Conservation (phyloP, 169 alveolate species). For the Eimeria falciformis region DNA sequence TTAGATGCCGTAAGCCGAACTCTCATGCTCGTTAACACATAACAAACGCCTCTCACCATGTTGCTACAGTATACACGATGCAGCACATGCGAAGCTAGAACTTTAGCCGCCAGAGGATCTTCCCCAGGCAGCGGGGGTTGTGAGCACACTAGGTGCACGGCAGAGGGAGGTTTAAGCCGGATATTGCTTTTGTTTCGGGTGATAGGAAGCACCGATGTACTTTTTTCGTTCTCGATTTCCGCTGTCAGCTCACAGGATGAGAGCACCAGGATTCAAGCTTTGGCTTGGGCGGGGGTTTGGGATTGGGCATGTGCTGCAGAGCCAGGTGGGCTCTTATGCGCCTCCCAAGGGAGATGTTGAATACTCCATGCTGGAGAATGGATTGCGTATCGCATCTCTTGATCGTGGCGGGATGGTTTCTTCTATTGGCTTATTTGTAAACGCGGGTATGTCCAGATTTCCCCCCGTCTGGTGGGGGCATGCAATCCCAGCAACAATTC, state of each 20-base stretch:
- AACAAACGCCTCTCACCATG: too few species aligned
- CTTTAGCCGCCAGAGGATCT: too few species aligned
- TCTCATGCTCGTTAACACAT: too few species aligned
- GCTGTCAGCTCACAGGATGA: not conserved
- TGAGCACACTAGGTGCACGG: too few species aligned
- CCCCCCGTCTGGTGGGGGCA: not conserved
- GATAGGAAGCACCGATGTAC: too few species aligned
- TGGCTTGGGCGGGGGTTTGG: not conserved
- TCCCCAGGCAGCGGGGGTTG: too few species aligned
- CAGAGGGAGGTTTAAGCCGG: too few species aligned
- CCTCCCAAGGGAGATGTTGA: slow-evolving; percentile 74
- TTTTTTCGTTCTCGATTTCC: too few species aligned
- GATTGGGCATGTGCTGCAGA: not conserved
- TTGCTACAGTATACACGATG: too few species aligned
- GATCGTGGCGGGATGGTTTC: slow-evolving; percentile 80
- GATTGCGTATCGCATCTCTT: slow-evolving; percentile 86
- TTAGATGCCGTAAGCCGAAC: slow-evolving; percentile 69
- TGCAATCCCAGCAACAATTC: too few species aligned
- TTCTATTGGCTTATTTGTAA: slow-evolving; percentile 75
- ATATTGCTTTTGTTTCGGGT: too few species aligned
- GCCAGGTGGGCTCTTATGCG: not conserved
- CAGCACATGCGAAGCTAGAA: too few species aligned
- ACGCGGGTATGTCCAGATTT: not conserved
- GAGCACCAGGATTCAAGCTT: not conserved
- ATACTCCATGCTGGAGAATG: slow-evolving; percentile 91